A percentile compares a stretch with the other conserved stretches of the same genome.
Conservation (phyloP, 75 land plant genomes). For the Gnetum montanum region DNA sequence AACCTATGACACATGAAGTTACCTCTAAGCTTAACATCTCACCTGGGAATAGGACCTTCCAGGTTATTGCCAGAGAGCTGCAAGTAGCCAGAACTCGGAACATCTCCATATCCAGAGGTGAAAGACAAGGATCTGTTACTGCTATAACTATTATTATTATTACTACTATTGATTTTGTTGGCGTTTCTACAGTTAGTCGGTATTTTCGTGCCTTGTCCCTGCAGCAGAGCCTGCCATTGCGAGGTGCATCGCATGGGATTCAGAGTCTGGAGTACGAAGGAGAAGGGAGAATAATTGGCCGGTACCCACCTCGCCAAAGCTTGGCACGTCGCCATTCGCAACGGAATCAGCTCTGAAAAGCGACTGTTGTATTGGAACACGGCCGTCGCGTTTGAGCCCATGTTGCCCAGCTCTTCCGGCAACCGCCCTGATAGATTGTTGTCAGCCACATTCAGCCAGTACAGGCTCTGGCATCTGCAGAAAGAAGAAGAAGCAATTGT, state of each 20-base stretch:
- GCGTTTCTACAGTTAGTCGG: too few species aligned
- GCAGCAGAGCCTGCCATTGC: conserved; percentile 45
- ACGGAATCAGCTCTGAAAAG: neutral
- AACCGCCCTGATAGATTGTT: conserved; percentile 37
- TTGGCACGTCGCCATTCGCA: conserved; percentile 56
- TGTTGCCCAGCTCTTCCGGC: conserved; percentile 34
- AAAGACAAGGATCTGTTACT: conserved; percentile 23
- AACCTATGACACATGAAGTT: too few species aligned
- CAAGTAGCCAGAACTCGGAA: conserved; percentile 36
- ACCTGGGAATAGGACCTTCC: conserved; percentile 40
- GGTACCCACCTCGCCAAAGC: conserved; percentile 72
- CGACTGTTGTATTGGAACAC: conserved; percentile 24
- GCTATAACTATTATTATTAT: too few species aligned
- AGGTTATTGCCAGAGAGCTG: conserved; percentile 49
- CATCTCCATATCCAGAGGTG: conserved; percentile 1
- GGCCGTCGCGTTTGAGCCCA: conserved; percentile 31
- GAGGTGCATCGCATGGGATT: conserved; percentile 35
- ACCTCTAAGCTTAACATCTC: too few species aligned
- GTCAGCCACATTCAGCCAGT: conserved; percentile 54
- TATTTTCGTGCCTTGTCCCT: conserved; percentile 32
- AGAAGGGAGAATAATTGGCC: conserved; percentile 57
- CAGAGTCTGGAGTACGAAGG: conserved; percentile 34
- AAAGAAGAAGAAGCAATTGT: too few species aligned
- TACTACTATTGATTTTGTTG: too few species aligned
- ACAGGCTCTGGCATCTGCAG: conserved; percentile 51